phyloP scores from a whole-genome alignment of 208 protist species.

The Leishmania lainsoni region DNA sequence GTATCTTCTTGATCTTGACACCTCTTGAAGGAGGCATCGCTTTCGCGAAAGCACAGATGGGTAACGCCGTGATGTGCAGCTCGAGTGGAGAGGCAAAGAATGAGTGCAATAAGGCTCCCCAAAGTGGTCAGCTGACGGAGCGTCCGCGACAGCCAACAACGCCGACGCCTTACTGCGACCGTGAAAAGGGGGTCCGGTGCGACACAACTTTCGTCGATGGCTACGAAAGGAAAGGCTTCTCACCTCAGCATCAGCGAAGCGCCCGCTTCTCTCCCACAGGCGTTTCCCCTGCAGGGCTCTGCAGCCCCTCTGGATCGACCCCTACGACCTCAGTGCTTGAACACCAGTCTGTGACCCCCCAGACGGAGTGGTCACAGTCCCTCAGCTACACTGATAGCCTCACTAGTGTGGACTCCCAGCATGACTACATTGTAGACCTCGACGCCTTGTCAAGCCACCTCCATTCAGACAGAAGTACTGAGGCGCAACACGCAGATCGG shows the following conservation, averaged over 20 bases:
- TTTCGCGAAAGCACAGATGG: constrained; percentile 1
- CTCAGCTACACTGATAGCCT: not conserved
- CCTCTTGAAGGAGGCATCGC: not conserved
- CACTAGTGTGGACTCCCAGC: not conserved
- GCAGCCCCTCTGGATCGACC: not conserved
- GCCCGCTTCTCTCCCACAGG: not conserved
- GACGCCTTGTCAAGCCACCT: not conserved
- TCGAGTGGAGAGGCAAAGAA: not conserved
- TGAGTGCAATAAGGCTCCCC: not conserved
- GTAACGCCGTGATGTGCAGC: constrained; percentile 5
- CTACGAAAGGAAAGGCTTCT: not conserved
- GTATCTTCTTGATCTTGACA: not conserved
- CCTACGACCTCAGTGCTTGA: not conserved
- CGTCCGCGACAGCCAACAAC: not conserved
- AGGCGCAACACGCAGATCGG: not conserved
- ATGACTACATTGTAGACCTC: not conserved
- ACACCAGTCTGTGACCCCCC: not conserved
- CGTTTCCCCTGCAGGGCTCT: not conserved
- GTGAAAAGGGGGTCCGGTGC: not conserved
- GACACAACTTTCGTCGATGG: not conserved
- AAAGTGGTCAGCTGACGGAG: not conserved
- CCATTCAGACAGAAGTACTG: not conserved
- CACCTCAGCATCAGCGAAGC: not conserved
- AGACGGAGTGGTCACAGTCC: not conserved
- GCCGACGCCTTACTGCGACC: not conserved